Conservation (phyloP, 179 eudicot genomes). For the Sideroxylon spinosum region DNA sequence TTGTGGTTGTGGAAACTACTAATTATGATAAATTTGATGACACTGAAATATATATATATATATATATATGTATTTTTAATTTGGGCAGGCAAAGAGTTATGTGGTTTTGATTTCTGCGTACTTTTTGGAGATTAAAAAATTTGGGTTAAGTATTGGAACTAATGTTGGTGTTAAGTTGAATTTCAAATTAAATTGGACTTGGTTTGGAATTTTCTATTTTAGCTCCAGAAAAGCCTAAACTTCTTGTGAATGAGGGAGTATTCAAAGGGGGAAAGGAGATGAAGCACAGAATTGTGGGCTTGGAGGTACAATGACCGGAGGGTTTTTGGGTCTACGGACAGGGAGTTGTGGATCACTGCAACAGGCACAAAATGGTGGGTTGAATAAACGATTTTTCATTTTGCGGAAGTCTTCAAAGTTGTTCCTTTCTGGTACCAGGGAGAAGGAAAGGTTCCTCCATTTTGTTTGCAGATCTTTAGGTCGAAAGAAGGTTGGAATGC, state of each 20-base stretch:
- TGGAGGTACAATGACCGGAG: constrained; percentile 80
- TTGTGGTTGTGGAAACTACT: not conserved
- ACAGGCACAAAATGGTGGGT: constrained; percentile 53
- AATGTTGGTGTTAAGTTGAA: not conserved
- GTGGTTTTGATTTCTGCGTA: not conserved
- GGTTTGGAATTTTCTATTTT: not conserved
- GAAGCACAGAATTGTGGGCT: constrained; percentile 46
- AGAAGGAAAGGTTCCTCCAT: constrained; percentile 64
- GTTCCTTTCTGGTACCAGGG: constrained; percentile 51
- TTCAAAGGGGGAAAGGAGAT: constrained; percentile 42
- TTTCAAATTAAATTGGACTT: not conserved
- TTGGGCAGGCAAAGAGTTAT: not conserved
- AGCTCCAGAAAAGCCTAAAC: not conserved
- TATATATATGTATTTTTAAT: not conserved
- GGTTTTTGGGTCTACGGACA: constrained; percentile 67
- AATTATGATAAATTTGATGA: not conserved
- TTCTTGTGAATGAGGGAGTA: constrained; percentile 33
- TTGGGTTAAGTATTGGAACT: constrained; percentile 10
- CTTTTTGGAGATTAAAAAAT: not conserved
- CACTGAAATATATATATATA: too few species aligned
- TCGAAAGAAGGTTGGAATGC: constrained; percentile 61
- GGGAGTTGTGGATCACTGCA: constrained; percentile 75
- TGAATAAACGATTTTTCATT: constrained; percentile 43
- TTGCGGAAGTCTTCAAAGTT: constrained; percentile 55
- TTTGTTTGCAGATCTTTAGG: constrained; percentile 45